Evolutionary conservation across 345 rosid genomes (phyloP), one percentile per base, ranked within the genome.

Genomic region (Hibiscus mutabilis): DNA sequence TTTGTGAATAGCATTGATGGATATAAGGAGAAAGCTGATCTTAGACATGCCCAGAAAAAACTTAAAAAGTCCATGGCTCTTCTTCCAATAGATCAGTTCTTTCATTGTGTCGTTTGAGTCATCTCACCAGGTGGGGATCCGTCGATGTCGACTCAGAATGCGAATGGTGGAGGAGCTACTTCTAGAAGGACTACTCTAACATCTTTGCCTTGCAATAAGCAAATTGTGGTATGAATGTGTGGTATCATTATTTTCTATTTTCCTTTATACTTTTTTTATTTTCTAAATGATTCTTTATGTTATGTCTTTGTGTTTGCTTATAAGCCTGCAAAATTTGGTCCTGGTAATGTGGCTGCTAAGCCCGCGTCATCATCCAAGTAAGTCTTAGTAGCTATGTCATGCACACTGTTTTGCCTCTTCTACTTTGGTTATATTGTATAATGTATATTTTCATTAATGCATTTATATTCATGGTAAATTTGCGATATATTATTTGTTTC

Each of bases 1-100:
- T 66, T 78, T 75, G 80, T 76, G 84, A 88, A 84, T 84, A 94
- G 89, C 79, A 76, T 49, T 49, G 55, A 49, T 49, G 7, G 7
- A 42, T 42, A 42, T 2, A 42, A 42, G 46, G 46, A 42, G 46
- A 42, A 42, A 42, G 46, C 75, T 18, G 68, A 55, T 66, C 60
- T 27, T 63, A 94, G 85, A 80, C 83, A 76, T 79, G 69, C 74
- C 74, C 73, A 31, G 47, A 47, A 74, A 76, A 31, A 77, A 65
- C 57, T 47, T 63, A 2, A 29, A 84, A 77, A 73, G 37, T 51
- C 12, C 74, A 73, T 63, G 71, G 68, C 25, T 19, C 72, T 37
- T 53, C 67, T 75, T 66, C 79, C 13, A 75, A 61, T 74, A 84
- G 82, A 57, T 73, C 86, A n/a, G 72, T 16, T 49, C 55, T 5